These are phyloP conservation scores for Populus tremula DNA, from an alignment of 345 rosid genomes.

Conservation along the genomic window DNA sequence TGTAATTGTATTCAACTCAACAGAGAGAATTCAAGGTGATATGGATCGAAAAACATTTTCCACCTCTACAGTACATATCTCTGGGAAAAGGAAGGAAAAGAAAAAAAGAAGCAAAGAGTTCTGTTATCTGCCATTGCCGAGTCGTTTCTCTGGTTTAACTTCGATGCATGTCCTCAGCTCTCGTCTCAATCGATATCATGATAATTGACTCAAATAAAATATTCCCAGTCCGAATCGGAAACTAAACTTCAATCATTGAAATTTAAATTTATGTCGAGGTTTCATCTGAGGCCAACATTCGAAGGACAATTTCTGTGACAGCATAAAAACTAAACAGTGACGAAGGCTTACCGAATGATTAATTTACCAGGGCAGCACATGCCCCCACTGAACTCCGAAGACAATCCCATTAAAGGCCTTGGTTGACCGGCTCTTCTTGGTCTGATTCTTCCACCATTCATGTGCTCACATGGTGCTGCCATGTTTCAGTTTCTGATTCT, in stretches of 20 bases:
- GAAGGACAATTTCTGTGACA: background rate
- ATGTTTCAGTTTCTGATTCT: slow-evolving; percentile 42
- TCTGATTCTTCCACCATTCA: slow-evolving; percentile 28
- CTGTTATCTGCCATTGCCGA: background rate
- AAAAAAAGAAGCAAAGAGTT: too few species aligned
- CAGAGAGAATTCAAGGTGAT: too few species aligned
- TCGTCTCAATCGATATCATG: background rate
- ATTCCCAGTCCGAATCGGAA: too few species aligned
- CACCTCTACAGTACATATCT: too few species aligned
- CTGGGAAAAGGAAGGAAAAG: too few species aligned
- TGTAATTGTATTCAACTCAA: too few species aligned
- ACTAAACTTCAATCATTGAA: too few species aligned
- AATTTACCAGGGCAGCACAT: slow-evolving; percentile 23
- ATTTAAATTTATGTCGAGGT: background rate
- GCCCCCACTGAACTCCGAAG: slow-evolving; percentile 3
- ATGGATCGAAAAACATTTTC: too few species aligned
- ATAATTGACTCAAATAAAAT: background rate
- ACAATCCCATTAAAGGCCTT: slow-evolving; percentile 6
- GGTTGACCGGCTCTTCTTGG: slow-evolving; percentile 28
- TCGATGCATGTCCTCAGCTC: background rate
- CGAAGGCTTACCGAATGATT: background rate
- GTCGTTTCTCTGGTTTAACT: background rate
- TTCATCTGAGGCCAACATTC: background rate
- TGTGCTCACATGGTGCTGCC: slow-evolving; percentile 59
- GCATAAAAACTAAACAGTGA: too few species aligned